Base-by-base conservation (phyloP, 2,329 filamentous ascomycete species). In the Talaromyces islandicus region DNA sequence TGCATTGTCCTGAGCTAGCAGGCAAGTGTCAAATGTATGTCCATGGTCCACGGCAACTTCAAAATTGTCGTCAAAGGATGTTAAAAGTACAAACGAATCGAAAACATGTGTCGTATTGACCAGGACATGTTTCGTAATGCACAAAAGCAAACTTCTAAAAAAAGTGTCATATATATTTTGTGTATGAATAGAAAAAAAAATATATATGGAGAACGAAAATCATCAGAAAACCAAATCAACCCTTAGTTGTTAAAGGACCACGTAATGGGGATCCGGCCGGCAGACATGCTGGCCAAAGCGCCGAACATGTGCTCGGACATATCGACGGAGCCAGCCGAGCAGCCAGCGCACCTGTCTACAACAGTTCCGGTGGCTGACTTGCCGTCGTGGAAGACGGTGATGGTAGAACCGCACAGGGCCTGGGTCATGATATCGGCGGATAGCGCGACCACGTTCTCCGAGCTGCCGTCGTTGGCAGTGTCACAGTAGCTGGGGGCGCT, bases 311-410 rank as follows among this genome's bases (percentile, higher is more conserved):
- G 78, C 62, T 79, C 74, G 64, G 82, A 84, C 65, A 88, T 79
- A 68, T 91, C 88, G 54, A 91, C 83, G 67, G 80, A 77, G 46
- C 71, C 64, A 35, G 67, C 57, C 62, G 54, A 68, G 73, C 90
- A 94, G 67, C 87, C 87, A 75, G 84, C 83, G 80, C 90, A 94
- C 78, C 90, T 91, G 79, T 94, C 90, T 57, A 82, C 82, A 63
- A 92, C 84, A 3, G 67, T 81, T 63, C 85, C 89, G 2, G 73
- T 78, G 66, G 78, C 71, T 2, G 80, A 81, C 72, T 83, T 83
- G 72, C 88, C 88, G 55, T 81, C 79, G 70, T 78, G 79, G 46
- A 68, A 77, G 77, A 92, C 85, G 65, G 81, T 86, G 69, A 92
- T 83, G 54, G 77, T 85, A 77, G 85, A 83, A 71, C 85, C 86